Evolutionary conservation across 345 rosid genomes (phyloP).

Genomic region (Rhodamnia rubescens): DNA sequence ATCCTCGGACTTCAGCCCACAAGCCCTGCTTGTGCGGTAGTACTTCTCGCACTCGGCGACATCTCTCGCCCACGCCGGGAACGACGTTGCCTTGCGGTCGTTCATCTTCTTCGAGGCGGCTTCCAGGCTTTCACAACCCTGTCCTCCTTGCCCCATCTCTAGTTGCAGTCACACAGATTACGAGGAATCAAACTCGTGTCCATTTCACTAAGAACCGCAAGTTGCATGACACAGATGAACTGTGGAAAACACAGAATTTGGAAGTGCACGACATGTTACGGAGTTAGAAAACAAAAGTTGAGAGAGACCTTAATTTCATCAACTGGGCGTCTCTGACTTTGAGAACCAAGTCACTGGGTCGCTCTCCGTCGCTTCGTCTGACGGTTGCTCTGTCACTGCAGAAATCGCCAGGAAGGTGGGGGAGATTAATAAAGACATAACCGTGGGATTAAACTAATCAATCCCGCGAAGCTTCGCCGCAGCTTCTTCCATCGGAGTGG

Average conservation of each 20-base stretch:
- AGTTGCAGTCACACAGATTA: background rate
- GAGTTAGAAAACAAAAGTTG: background rate
- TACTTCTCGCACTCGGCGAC: slow-evolving; percentile 37
- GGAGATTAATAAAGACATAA: background rate
- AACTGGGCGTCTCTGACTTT: background rate
- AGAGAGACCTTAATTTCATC: background rate
- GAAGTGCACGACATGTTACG: background rate
- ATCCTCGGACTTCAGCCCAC: slow-evolving; percentile 24
- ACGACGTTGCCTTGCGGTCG: slow-evolving; percentile 6
- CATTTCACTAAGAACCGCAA: background rate
- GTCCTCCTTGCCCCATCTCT: slow-evolving; percentile 49
- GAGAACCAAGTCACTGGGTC: background rate
- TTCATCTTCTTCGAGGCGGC: background rate
- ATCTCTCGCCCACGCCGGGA: slow-evolving; percentile 51
- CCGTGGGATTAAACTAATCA: background rate
- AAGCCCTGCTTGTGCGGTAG: slow-evolving; percentile 16
- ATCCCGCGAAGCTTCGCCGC: background rate
- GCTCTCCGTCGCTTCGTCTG: background rate
- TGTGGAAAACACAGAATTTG: background rate
- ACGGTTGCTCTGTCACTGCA: background rate
- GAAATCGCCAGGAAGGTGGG: background rate
- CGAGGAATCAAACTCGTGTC: background rate
- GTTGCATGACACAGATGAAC: background rate
- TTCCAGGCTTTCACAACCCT: slow-evolving; percentile 15
- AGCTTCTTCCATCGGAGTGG: background rate